A percentile compares a stretch with the other conserved stretches of the same genome.
These are phyloP conservation scores for Rhizopus delemar DNA, from an alignment of 371 early-diverging fungal genomes.

Conservation along the genomic window DNA sequence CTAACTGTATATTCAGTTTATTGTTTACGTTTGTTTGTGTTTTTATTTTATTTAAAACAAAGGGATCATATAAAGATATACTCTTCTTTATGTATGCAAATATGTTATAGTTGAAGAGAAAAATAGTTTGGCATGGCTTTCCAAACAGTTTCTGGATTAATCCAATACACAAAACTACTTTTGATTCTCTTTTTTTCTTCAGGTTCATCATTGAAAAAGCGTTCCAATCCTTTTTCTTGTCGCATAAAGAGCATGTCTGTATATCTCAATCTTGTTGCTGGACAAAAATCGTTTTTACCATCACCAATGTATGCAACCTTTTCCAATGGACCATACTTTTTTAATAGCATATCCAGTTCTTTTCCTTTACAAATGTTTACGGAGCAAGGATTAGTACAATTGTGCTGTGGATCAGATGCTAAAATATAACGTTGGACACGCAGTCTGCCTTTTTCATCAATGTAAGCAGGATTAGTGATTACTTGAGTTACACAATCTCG, in stretches of 20 bases:
- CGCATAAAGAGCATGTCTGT: constrained; percentile 30
- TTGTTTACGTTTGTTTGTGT: too few species aligned
- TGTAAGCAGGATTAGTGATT: constrained; percentile 73
- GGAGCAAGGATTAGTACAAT: constrained; percentile 66
- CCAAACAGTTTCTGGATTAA: constrained; percentile 49
- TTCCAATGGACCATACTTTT: constrained; percentile 30
- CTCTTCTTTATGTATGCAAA: too few species aligned
- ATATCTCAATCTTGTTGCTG: constrained; percentile 33
- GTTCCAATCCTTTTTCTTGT: constrained; percentile 16
- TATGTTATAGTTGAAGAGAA: neutral
- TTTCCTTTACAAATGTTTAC: constrained; percentile 77
- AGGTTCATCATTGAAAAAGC: constrained; percentile 19
- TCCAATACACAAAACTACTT: constrained; percentile 40
- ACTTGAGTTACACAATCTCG: constrained; percentile 58
- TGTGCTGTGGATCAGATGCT: constrained; percentile 53
- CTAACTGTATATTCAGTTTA: too few species aligned
- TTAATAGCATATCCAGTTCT: constrained; percentile 40
- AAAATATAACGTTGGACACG: constrained; percentile 53
- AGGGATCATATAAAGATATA: too few species aligned
- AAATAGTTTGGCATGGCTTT: constrained; percentile 24
- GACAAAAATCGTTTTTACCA: constrained; percentile 52
- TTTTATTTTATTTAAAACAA: too few species aligned
- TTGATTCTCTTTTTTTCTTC: constrained; percentile 22
- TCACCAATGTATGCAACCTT: constrained; percentile 49
- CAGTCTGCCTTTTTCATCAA: constrained; percentile 56